Evolutionary conservation across 2,329 filamentous ascomycete species (phyloP).

Genomic region (Cordyceps militaris): DNA sequence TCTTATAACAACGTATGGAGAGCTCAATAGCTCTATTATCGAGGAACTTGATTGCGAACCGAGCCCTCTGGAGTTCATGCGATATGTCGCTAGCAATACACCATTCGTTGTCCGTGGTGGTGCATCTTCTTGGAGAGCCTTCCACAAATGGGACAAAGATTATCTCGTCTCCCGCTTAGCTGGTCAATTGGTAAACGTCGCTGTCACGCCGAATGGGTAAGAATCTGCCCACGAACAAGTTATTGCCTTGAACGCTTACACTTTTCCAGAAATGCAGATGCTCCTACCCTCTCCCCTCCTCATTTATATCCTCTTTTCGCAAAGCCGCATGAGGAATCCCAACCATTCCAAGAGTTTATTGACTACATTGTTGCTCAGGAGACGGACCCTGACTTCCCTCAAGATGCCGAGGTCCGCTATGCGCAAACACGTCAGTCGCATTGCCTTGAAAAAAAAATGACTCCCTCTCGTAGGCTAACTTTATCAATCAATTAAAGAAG

Average conservation of each 20-base stretch:
- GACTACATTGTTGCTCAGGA: conserved; percentile 54
- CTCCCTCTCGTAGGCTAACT: background rate
- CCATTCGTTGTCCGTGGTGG: conserved; percentile 66
- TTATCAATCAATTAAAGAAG: conserved; percentile 44
- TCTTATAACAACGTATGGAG: conserved; percentile 63
- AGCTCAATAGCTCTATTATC: conserved; percentile 57
- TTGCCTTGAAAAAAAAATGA: background rate
- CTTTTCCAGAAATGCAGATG: conserved; percentile 30
- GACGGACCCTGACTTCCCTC: conserved; percentile 25
- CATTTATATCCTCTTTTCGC: conserved; percentile 46
- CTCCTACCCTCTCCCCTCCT: conserved; percentile 23
- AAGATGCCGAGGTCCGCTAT: conserved; percentile 51
- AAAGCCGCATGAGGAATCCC: conserved; percentile 63
- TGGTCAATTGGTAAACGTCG: conserved; percentile 60
- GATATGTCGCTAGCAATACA: conserved; percentile 64
- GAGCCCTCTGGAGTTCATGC: conserved; percentile 72
- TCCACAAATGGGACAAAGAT: conserved; percentile 52
- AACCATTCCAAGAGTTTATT: conserved; percentile 57
- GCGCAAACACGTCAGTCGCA: conserved; percentile 60
- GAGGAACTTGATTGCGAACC: conserved; percentile 59
- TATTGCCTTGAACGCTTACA: background rate
- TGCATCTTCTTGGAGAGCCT: conserved; percentile 57
- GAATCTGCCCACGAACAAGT: conserved; percentile 14
- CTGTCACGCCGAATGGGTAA: conserved; percentile 66
- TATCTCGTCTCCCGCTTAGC: conserved; percentile 52